These are phyloP conservation scores for Fusarium domesticum DNA, from an alignment of 2,329 filamentous ascomycete species.

Conservation along the genomic window DNA sequence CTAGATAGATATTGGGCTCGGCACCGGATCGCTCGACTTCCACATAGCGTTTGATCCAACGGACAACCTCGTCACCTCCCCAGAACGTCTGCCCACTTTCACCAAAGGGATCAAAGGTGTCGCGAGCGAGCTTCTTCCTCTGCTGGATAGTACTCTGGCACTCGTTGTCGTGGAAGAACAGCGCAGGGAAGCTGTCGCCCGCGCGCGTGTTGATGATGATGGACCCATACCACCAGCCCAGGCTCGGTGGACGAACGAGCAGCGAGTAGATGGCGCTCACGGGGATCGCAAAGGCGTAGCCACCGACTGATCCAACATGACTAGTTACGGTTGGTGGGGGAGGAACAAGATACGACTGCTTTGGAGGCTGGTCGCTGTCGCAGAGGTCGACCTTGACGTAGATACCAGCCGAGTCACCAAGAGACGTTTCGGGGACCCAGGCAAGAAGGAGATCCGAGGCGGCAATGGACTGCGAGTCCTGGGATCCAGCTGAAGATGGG, in stretches of 20 bases:
- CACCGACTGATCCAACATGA: conserved; percentile 67
- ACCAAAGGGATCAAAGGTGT: conserved; percentile 88
- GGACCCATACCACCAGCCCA: conserved; percentile 98
- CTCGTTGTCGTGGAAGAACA: conserved; percentile 98
- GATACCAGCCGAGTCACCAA: conserved; percentile 80
- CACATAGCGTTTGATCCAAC: conserved; percentile 85
- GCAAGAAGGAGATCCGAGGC: conserved; percentile 79
- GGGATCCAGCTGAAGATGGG: conserved; percentile 33
- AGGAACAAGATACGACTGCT: conserved; percentile 85
- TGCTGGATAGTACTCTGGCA: conserved; percentile 94
- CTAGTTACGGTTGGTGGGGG: conserved; percentile 82
- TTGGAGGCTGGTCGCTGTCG: conserved; percentile 75
- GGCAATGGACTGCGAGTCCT: conserved; percentile 42
- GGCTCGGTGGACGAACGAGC: conserved; percentile 82
- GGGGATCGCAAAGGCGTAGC: conserved; percentile 89
- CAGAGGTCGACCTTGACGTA: conserved; percentile 95
- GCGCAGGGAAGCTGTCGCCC: conserved; percentile 88
- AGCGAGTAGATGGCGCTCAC: conserved; percentile 88
- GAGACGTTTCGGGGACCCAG: conserved; percentile 86
- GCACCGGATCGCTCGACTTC: conserved; percentile 77
- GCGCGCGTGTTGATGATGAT: conserved; percentile 87
- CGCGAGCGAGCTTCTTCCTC: conserved; percentile 78
- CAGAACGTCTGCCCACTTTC: conserved; percentile 87
- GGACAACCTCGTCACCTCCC: conserved; percentile 92
- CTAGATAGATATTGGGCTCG: conserved; percentile 86